These are phyloP conservation scores for Calycina herbarum DNA, from an alignment of 2,329 filamentous ascomycete genomes.

Conservation along the genomic window DNA sequence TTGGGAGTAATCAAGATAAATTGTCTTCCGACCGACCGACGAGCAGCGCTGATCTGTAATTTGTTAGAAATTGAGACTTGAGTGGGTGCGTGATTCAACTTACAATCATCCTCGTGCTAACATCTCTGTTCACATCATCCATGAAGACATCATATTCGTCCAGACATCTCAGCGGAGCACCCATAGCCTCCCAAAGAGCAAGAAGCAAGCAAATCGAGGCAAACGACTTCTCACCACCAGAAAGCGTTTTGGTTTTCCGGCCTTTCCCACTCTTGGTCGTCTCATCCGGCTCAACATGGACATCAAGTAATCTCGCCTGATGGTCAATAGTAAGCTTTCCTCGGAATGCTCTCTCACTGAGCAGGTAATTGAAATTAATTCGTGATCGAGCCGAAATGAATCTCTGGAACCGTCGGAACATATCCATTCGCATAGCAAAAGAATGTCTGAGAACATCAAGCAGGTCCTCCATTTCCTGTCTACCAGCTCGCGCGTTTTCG, in stretches of 20 bases:
- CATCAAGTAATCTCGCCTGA: conserved; percentile 67
- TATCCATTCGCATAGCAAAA: conserved; percentile 66
- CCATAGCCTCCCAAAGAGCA: conserved; percentile 97
- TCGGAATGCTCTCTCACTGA: conserved; percentile 86
- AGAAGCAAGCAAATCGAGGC: conserved; percentile 93
- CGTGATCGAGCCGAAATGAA: conserved; percentile 84
- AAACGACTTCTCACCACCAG: conserved; percentile 96
- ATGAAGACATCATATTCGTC: conserved; percentile 99
- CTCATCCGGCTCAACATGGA: conserved; percentile 71
- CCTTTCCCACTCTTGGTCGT: conserved; percentile 70
- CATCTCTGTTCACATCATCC: conserved; percentile 92
- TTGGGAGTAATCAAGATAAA: conserved; percentile 97
- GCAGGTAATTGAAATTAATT: conserved; percentile 81
- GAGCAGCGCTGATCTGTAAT: conserved; percentile 73
- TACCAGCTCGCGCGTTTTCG: conserved; percentile 45
- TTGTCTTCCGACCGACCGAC: conserved; percentile 84
- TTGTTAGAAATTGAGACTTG: conserved; percentile 27
- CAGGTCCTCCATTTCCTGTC: conserved; percentile 46
- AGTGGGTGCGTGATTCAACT: conserved; percentile 40
- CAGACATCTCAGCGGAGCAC: conserved; percentile 87
- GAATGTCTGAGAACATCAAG: conserved; percentile 53
- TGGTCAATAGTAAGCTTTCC: conserved; percentile 82
- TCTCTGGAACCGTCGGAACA: conserved; percentile 80
- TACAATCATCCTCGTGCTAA: conserved; percentile 92
- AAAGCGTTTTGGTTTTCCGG: conserved; percentile 86